A percentile compares a stretch with the other conserved stretches of the same genome.
phyloP scores from a whole-genome alignment of 2,329 filamentous ascomycete genomes.

The Penicillium sp. region DNA sequence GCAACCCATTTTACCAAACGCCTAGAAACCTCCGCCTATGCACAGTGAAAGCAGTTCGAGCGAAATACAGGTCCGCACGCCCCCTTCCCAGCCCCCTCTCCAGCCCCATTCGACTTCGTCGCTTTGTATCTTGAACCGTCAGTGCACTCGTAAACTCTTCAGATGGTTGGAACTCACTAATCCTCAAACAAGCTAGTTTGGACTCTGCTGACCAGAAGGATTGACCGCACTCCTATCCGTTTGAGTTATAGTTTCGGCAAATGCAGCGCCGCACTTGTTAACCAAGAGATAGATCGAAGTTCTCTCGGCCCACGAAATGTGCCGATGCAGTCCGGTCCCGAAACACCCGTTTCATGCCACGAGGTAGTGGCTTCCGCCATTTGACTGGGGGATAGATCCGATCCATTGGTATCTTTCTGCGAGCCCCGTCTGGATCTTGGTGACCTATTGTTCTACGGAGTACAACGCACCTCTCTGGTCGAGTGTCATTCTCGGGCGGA shows the following conservation, averaged over 20 bases:
- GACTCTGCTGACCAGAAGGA: background rate
- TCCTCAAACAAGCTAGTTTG: background rate
- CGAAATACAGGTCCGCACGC: background rate
- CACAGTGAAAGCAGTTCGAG: background rate
- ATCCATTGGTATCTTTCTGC: background rate
- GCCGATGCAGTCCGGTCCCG: background rate
- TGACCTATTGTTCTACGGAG: background rate
- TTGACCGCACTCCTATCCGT: background rate
- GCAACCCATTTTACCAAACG: background rate
- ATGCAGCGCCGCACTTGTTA: background rate
- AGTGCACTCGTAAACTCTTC: background rate
- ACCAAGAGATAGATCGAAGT: slow-evolving; percentile 10
- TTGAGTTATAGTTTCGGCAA: background rate
- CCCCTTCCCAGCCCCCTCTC: background rate
- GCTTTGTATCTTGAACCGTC: background rate
- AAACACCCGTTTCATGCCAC: slow-evolving; percentile 9
- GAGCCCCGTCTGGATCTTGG: too few relatives aligned
- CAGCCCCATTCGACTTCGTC: background rate
- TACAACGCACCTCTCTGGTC: background rate
- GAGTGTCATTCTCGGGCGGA: background rate
- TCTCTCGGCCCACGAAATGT: background rate
- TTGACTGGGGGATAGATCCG: background rate
- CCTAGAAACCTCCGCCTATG: background rate
- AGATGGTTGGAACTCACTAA: background rate
- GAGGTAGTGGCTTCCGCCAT: slow-evolving; percentile 12